Conservation (phyloP, 345 rosid species). For the Trapa incisa region DNA sequence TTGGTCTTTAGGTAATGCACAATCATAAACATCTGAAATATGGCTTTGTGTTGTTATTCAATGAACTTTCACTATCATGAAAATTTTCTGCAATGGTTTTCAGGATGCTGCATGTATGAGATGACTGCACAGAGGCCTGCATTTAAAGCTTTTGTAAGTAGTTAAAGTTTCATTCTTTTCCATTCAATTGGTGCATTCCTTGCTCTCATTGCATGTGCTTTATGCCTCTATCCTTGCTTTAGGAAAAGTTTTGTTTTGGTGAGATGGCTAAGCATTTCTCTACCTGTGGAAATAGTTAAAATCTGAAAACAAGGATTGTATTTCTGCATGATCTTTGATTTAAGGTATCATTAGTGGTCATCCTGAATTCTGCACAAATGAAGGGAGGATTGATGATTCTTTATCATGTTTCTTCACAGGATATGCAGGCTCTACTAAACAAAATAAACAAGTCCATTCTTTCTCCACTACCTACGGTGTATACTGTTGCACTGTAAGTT, state of each 20-base stretch:
- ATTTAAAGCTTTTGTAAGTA: constrained; percentile 90
- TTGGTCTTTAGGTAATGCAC: constrained; percentile 75
- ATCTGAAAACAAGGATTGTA: not conserved
- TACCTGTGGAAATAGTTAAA: not conserved
- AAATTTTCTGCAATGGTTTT: constrained; percentile 7
- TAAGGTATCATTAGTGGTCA: not conserved
- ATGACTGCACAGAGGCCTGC: constrained; percentile 87
- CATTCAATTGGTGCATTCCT: no score
- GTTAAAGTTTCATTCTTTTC: not conserved
- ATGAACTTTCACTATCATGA: constrained; percentile 4
- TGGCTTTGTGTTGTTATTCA: not conserved
- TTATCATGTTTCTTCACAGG: constrained; percentile 27
- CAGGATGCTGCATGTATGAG: constrained; percentile 96
- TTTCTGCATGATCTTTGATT: not conserved
- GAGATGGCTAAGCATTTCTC: not conserved
- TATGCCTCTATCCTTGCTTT: no score
- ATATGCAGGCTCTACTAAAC: constrained; percentile 82
- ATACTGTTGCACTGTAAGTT: constrained; percentile 78
- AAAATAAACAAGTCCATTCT: constrained; percentile 79
- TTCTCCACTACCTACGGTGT: constrained; percentile 85
- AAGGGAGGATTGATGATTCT: not conserved
- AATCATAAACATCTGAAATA: constrained; percentile 1
- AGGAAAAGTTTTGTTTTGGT: no score
- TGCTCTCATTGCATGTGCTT: no score
- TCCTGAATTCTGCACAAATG: constrained; percentile 2